These are phyloP conservation scores for Penicillium subrubescens DNA, from an alignment of 495 filamentous ascomycete species.

Conservation along the genomic window DNA sequence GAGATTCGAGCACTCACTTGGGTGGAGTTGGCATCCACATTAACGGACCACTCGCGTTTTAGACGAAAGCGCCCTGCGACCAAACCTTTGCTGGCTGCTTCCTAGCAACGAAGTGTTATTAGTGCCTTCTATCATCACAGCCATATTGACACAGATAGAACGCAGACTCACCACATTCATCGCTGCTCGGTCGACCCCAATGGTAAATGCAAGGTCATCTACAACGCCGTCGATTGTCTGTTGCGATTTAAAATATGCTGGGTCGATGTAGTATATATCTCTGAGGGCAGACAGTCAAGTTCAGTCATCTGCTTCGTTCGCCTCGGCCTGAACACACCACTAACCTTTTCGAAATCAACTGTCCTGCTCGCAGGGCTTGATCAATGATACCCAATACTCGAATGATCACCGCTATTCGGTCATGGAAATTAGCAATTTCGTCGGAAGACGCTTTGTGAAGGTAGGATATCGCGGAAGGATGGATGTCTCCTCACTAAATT, in stretches of 20 bases:
- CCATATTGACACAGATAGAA: too few relatives aligned
- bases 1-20: conserved; percentile 15
- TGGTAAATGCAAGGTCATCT: conserved; percentile 82
- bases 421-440: too few relatives aligned
- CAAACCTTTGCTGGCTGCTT: conserved; percentile 71
- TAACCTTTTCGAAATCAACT: conserved; percentile 78
- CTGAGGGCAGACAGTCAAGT: conserved; percentile 42
- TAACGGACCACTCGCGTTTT: conserved; percentile 22
- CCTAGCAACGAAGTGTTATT: conserved; percentile 24
- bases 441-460: too few relatives aligned
- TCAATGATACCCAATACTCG: conserved; percentile 72
- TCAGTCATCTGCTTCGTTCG: not conserved
- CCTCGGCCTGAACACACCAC: not conserved
- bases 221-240: conserved; percentile 72
- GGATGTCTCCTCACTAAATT: conserved; percentile 57
- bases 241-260: conserved; percentile 77
- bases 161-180: conserved; percentile 55
- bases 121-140: not conserved
- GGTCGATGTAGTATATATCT: conserved; percentile 89
- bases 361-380: conserved; percentile 61
- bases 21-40: conserved; percentile 25
- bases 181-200: conserved; percentile 40
- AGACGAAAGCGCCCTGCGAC: conserved; percentile 57
- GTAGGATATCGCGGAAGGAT: too few relatives aligned
- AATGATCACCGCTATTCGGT: conserved; percentile 62